Percentiles rank a stretch among this genome's conserved stretches.
These are phyloP conservation scores for Phyllosticta citrichinensis DNA, from an alignment of 2,329 filamentous ascomycete species.

Conservation along the genomic window DNA sequence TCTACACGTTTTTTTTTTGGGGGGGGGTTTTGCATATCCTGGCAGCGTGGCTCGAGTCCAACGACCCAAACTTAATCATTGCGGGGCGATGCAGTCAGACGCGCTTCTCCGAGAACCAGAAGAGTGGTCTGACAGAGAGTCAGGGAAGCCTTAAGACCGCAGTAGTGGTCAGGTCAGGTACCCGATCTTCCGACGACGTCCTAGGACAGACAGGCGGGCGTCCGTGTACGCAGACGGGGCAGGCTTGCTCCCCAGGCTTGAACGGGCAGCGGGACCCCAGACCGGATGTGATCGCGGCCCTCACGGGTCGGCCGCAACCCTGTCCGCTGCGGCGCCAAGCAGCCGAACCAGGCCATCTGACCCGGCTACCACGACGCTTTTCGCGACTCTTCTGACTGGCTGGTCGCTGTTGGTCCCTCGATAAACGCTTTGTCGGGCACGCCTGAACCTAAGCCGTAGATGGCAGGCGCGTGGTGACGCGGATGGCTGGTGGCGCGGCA, in stretches of 20 bases:
- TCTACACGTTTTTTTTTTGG: not conserved
- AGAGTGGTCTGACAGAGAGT: not conserved
- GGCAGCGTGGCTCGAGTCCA: not conserved
- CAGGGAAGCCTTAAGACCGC: not conserved
- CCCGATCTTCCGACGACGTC: not conserved
- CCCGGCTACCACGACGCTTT: not conserved
- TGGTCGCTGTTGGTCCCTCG: not conserved
- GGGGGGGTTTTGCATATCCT: not conserved
- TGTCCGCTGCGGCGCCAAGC: not conserved
- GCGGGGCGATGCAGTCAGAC: not conserved
- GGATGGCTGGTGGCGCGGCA: not conserved
- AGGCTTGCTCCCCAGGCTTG: too few species aligned
- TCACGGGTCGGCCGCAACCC: not conserved
- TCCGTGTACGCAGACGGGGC: not conserved
- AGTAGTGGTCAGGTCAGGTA: not conserved
- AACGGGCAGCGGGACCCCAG: not conserved
- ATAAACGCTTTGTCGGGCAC: not conserved
- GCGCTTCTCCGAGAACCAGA: not conserved
- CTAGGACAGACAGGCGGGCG: not conserved
- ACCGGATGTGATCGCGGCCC: not conserved
- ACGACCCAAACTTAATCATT: not conserved
- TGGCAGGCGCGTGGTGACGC: not conserved
- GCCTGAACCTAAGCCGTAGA: not conserved
- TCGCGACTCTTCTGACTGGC: not conserved
- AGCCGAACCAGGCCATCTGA: not conserved